These are phyloP conservation scores for Gossypium mustelinum DNA, from an alignment of 345 rosid species.

Conservation along the genomic window DNA sequence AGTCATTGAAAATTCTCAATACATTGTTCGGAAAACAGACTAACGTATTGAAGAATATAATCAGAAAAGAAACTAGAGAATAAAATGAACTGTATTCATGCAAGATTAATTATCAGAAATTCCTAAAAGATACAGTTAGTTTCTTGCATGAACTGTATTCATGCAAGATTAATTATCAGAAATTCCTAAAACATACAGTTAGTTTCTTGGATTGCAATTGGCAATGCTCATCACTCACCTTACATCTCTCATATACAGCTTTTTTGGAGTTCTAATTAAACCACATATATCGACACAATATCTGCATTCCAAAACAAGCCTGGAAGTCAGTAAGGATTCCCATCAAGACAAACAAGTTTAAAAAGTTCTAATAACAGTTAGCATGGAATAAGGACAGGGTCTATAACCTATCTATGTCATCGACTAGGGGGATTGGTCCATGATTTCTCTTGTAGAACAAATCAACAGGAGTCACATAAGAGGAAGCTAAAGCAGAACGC, in stretches of 20 bases:
- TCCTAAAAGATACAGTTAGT: not conserved
- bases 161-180: not conserved
- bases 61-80: not conserved
- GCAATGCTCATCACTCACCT: conserved; percentile 36
- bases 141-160: not conserved
- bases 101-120: not conserved
- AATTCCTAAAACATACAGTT: not conserved
- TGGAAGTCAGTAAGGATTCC: conserved; percentile 8
- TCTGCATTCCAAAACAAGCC: conserved; percentile 35
- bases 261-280: conserved; percentile 43
- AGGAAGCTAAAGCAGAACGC: conserved; percentile 58
- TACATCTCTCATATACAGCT: conserved; percentile 66
- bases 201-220: not conserved
- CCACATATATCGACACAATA: conserved; percentile 52
- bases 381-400: conserved; percentile 2
- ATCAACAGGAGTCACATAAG: conserved; percentile 80
- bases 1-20: conserved; percentile 13
- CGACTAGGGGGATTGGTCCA: conserved; percentile 87
- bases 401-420: conserved; percentile 57
- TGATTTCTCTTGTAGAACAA: conserved; percentile 93
- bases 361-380: not conserved
- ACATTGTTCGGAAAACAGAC: not conserved
- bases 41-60: not conserved
- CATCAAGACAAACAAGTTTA: not conserved
- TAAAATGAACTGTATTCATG: not conserved